Evolutionary conservation across 345 rosid species (phyloP).

Genomic region (Citrus sp.): DNA sequence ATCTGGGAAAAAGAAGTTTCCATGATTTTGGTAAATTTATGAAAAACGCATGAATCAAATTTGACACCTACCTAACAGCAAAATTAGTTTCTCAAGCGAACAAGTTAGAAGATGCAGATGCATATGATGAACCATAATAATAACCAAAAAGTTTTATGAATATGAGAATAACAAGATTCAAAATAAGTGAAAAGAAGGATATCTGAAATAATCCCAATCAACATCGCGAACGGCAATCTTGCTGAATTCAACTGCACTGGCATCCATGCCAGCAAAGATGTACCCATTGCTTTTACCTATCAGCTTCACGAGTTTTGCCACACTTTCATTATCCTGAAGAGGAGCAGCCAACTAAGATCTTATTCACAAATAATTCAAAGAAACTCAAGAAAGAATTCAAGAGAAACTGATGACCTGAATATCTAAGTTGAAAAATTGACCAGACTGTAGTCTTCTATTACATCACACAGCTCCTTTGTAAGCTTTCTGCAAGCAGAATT

Average conservation of each 20-base stretch:
- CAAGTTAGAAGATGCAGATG: neutral
- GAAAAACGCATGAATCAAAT: neutral
- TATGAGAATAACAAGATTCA: neutral
- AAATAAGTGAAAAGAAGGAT: conserved; percentile 42
- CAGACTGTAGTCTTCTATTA: conserved; percentile 64
- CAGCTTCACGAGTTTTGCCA: conserved; percentile 72
- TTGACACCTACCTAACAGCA: neutral
- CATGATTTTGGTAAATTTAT: neutral
- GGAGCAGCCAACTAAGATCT: neutral
- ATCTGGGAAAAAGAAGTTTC: neutral
- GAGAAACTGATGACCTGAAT: conserved; percentile 58
- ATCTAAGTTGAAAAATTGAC: conserved; percentile 84
- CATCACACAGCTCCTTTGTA: conserved; percentile 78
- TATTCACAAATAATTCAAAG: conserved; percentile 3
- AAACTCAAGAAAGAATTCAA: neutral
- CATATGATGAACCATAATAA: neutral
- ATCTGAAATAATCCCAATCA: conserved; percentile 91
- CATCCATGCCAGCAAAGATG: conserved; percentile 74
- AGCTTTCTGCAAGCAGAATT: conserved; percentile 58
- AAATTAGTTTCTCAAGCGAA: neutral
- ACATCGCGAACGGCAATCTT: conserved; percentile 70
- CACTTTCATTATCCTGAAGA: conserved; percentile 84
- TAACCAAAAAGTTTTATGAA: neutral
- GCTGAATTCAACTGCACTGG: conserved; percentile 89
- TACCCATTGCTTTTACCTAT: conserved; percentile 87